Conservation (phyloP, 805 yeast species). For the Wickerhamiella kurtzmanii region DNA sequence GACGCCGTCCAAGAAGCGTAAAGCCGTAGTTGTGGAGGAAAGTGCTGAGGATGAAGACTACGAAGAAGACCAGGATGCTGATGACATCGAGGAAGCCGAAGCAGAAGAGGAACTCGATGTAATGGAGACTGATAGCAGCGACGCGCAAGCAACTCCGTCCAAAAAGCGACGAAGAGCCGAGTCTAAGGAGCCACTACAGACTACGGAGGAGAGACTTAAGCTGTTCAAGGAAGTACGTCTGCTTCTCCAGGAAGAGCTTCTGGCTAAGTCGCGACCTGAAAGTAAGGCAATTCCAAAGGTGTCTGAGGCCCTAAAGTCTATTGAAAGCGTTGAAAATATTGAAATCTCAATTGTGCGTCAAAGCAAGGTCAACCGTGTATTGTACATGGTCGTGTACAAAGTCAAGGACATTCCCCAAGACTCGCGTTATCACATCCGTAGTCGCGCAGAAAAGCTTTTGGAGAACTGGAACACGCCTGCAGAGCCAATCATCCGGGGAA, state of each 20-base stretch:
- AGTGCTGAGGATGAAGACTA: conserved; percentile 1
- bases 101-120: conserved; percentile 1
- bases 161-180: neutral
- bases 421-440: conserved; percentile 1
- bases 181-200: neutral
- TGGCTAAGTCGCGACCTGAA: conserved; percentile 7
- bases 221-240: conserved; percentile 9
- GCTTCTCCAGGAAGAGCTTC: conserved; percentile 13
- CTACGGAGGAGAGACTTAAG: conserved; percentile 5
- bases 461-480: conserved; percentile 14
- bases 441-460: conserved; percentile 3
- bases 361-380: conserved; percentile 15
- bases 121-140: neutral
- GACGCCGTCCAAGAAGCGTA: conserved; percentile 1
- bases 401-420: conserved; percentile 2
- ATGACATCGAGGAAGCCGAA: conserved; percentile 1
- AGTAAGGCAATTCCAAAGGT: conserved; percentile 8
- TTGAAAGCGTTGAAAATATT: conserved; percentile 12
- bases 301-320: conserved; percentile 5
- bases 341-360: conserved; percentile 18
- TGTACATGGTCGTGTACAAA: conserved; percentile 4
- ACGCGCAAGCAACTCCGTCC: neutral
- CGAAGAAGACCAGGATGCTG: conserved; percentile 1
- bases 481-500: conserved; percentile 19
- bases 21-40: neutral